Evolutionary conservation across 108 stramenopile genomes (phyloP).

Genomic region (Stephanodiscus minutulus): DNA sequence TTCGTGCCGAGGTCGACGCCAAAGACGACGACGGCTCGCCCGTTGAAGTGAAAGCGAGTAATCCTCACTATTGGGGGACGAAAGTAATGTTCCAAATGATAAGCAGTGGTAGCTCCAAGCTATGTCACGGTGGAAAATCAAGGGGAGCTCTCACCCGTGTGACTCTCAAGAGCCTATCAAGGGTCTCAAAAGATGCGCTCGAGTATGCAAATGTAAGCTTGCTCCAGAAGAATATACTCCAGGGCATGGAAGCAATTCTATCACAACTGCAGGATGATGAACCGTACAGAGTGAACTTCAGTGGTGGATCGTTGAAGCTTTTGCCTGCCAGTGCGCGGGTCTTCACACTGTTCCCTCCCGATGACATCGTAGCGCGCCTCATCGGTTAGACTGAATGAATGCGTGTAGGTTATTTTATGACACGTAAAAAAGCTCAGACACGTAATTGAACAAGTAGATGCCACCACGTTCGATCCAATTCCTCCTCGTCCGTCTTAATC

Average conservation of each 20-base stretch:
- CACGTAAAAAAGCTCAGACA: too few species aligned
- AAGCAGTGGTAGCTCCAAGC: conserved; percentile 19
- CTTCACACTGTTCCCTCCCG: too few species aligned
- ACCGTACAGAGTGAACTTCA: neutral
- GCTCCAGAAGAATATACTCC: conserved; percentile 17
- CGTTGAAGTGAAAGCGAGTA: conserved; percentile 11
- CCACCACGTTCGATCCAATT: too few species aligned
- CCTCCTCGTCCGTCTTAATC: too few species aligned
- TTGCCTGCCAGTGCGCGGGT: too few species aligned
- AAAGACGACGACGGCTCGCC: conserved; percentile 12
- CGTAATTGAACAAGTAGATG: too few species aligned
- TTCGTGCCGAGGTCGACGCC: conserved; percentile 14
- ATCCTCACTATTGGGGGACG: conserved; percentile 21
- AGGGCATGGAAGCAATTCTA: conserved; percentile 11
- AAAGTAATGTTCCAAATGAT: conserved; percentile 32
- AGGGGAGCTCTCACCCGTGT: conserved; percentile 11
- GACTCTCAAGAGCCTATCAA: conserved; percentile 5
- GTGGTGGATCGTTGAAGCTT: too few species aligned
- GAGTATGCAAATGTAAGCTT: conserved; percentile 4
- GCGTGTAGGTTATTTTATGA: too few species aligned
- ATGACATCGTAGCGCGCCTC: too few species aligned
- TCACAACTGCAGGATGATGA: conserved; percentile 1
- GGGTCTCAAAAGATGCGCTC: conserved; percentile 5
- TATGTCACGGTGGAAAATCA: conserved; percentile 14
- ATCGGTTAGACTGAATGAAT: too few species aligned